Evolutionary conservation across 306 rosid genomes (phyloP).

Genomic region (Cucurbita pepo): DNA sequence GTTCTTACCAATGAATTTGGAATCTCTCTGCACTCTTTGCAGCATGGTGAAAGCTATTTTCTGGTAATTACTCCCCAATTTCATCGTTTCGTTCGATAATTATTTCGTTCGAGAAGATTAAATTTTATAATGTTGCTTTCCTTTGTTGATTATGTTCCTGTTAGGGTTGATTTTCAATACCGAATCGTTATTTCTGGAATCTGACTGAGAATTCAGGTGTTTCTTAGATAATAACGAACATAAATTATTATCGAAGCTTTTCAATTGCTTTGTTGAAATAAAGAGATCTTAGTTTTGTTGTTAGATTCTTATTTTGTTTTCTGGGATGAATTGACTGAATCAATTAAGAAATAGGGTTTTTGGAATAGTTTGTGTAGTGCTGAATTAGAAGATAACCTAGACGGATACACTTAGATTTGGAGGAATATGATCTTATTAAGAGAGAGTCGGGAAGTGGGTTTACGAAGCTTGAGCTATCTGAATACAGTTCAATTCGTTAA

Average conservation of each 20-base stretch:
- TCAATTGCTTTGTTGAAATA: too few species aligned
- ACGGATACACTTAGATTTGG: not conserved
- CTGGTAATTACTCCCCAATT: slow-evolving; percentile 26
- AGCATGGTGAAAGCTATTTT: slow-evolving; percentile 78
- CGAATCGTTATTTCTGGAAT: too few species aligned
- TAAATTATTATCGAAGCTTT: too few species aligned
- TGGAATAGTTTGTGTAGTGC: not conserved
- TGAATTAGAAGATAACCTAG: too few species aligned
- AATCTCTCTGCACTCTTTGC: slow-evolving; percentile 42
- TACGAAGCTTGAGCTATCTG: not conserved
- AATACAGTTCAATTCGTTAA: not conserved
- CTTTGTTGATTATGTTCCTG: too few species aligned
- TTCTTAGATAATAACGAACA: too few species aligned
- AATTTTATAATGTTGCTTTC: too few species aligned
- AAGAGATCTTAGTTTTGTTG: not conserved
- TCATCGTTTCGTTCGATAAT: too few species aligned
- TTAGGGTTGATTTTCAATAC: too few species aligned
- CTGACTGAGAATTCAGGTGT: too few species aligned
- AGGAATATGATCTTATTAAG: not conserved
- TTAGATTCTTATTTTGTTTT: not conserved
- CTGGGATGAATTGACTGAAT: not conserved
- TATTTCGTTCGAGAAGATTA: too few species aligned
- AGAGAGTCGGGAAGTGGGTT: not conserved
- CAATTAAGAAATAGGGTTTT: not conserved
- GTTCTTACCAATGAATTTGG: slow-evolving; percentile 60